phyloP scores from a whole-genome alignment of 768 basidiomycete genomes.

The Grammothele lineata region DNA sequence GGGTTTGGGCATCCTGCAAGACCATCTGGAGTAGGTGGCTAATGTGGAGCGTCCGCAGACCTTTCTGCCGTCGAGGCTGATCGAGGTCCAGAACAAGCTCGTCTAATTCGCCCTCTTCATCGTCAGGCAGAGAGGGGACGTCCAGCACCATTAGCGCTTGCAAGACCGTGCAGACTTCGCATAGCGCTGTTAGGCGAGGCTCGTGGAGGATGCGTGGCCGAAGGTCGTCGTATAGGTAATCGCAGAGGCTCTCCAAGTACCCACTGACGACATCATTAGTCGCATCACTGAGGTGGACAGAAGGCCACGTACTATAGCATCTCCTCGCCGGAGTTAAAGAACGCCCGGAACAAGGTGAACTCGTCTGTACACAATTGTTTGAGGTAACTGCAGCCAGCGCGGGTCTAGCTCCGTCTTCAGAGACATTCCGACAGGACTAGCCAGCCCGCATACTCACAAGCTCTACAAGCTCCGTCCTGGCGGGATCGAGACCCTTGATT shows the following conservation, averaged over 20 bases:
- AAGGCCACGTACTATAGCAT: conserved; percentile 52
- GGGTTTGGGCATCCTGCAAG: conserved; percentile 92
- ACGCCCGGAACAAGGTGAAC: conserved; percentile 77
- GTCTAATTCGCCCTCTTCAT: conserved; percentile 30
- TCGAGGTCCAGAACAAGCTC: conserved; percentile 40
- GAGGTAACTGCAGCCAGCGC: conserved; percentile 88
- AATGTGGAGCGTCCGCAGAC: conserved; percentile 67
- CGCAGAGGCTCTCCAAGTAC: conserved; percentile 89
- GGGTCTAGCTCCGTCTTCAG: conserved; percentile 53
- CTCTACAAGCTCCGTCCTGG: conserved; percentile 79
- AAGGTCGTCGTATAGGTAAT: conserved; percentile 92
- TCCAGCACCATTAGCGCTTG: conserved; percentile 96
- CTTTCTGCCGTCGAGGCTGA: conserved; percentile 26
- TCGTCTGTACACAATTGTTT: conserved; percentile 91
- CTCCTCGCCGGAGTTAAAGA: conserved; percentile 85
- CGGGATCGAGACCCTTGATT: conserved; percentile 77
- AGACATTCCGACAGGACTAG: not conserved
- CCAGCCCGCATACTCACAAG: conserved; percentile 46
- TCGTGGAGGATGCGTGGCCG: conserved; percentile 95
- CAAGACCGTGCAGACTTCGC: conserved; percentile 94
- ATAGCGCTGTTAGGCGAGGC: conserved; percentile 78
- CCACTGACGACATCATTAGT: conserved; percentile 42
- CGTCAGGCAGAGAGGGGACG: conserved; percentile 40
- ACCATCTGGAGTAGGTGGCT: conserved; percentile 83
- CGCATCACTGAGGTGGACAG: not conserved